Evolutionary conservation across 768 basidiomycete genomes (phyloP), one percentile per base, ranked within the genome.

Genomic region (Lactarius hengduanensis): DNA sequence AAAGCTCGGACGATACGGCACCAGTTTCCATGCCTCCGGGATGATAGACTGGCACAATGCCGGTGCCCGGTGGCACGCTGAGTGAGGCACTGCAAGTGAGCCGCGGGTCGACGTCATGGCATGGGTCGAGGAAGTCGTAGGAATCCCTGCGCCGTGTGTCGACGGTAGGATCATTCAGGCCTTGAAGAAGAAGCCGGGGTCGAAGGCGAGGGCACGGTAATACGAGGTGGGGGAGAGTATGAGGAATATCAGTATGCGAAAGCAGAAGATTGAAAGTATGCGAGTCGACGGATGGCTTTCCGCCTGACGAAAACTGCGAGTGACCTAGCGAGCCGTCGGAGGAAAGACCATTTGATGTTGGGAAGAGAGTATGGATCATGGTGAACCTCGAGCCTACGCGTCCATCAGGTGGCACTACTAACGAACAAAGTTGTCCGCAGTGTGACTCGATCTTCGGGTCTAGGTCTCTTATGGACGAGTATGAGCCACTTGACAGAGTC

Each of bases 351-450:
- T 53, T 20, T 11, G 65, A 15, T 40, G 36, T 38, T 38, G 67
- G 36, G n/a, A 67, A 30, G 45, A 54, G 41, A 18, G 55, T 36
- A 10, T 67, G 61, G 43, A 63, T 55, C 53, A 67, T 60, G 22
- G 66, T 45, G 22, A 67, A 56, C 59, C 58, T 55, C 20, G 66
- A 15, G 22, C 62, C 30, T 47, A 58, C 34, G 26, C 36, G 26
- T 13, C 62, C 58, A 20, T 40, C 58, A 6, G 53, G 43, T 40
- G 66, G 62, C 28, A 56, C 41, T 20, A 59, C 41, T 38, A 63
- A 57, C 36, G 62, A 45, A n/a, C 62, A 30, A 26, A 67, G 58
- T 22, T 40, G 62, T 28, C 57, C 58, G 34, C 53, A 59, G 4
- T 30, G 62, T 55, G 62, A 60, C 66, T 67, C 66, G 22, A 59